Base-by-base conservation (phyloP, 1,284 basidiomycete genomes). In the Phenoliferia sp. region DNA sequence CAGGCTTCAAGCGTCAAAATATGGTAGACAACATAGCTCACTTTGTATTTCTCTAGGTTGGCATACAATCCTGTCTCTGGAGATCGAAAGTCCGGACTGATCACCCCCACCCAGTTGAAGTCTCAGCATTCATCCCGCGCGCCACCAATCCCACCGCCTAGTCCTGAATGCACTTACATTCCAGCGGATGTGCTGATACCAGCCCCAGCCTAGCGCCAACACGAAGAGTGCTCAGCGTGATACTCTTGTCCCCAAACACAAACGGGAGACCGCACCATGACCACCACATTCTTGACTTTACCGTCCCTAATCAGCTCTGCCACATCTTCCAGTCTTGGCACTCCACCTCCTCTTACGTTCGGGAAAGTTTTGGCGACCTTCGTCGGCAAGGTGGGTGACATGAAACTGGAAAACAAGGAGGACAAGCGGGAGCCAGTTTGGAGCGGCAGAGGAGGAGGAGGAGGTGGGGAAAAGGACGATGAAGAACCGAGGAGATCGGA, bases 51-150 rank as follows among this genome's bases (percentile, higher is more conserved):
- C 50, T 81, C 77, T 4, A 85, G 78, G 64, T 84, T 84, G 59
- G 80, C 80, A 73, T 85, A 85, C 22, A 85, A 76, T 0, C 84
- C 84, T 0, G 83, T 84, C 0, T 79, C 79, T 2, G 83, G 83
- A 0, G 81, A 81, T 31, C 80, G 77, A 59, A 81, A 80, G 69
- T 81, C 80, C 26, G 36, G 22, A 39, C 48, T 32, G 31, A 60
- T 36, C 17, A n/a, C 10, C 55, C 57, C 35, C n/a, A n/a, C n/a
- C n/a, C n/a, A n/a, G n/a, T n/a, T n/a, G n/a, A n/a, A n/a, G n/a
- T n/a, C n/a, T n/a, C n/a, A n/a, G 36, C 28, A 31, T 44, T 7
- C 17, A 26, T 33, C n/a, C 32, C 22, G 29, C 3, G 15, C 1
- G 4, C 39, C 61, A 31, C 19, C 33, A 7, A 19, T 17, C 28